Evolutionary conservation across 1,284 basidiomycete species (phyloP).

Genomic region (Pseudozyma pruni): DNA sequence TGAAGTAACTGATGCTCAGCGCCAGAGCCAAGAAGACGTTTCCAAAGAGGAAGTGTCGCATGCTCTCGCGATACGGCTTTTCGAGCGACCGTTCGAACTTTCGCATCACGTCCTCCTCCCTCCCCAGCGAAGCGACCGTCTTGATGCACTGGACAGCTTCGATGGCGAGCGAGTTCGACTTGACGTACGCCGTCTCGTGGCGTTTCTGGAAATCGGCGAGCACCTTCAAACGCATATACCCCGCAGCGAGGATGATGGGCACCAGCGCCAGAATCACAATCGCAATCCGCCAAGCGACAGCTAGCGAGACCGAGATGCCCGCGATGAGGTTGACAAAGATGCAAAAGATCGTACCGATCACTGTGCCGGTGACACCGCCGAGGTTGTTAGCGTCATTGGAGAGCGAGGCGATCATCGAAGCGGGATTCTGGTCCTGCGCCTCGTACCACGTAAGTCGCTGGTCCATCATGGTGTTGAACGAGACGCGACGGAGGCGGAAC

Average conservation of each 20-base stretch:
- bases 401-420: slow-evolving; percentile 53
- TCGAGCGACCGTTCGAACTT: slow-evolving; percentile 46
- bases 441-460: slow-evolving; percentile 55
- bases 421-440: slow-evolving; percentile 33
- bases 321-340: slow-evolving; percentile 59
- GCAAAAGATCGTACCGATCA: slow-evolving; percentile 61
- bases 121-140: slow-evolving; percentile 51
- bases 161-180: slow-evolving; percentile 56
- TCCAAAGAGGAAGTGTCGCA: slow-evolving; percentile 53
- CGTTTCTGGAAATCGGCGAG: slow-evolving; percentile 59
- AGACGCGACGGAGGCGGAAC: slow-evolving; percentile 47
- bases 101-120: slow-evolving; percentile 56
- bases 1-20: slow-evolving; percentile 61
- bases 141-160: slow-evolving; percentile 57
- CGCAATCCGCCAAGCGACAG: slow-evolving; percentile 58
- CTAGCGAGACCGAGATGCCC: slow-evolving; percentile 50
- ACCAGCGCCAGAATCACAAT: slow-evolving; percentile 57
- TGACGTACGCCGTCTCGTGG: slow-evolving; percentile 58
- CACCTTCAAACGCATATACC: slow-evolving; percentile 58
- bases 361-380: slow-evolving; percentile 54
- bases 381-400: slow-evolving; percentile 56
- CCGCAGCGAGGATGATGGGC: slow-evolving; percentile 54
- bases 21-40: slow-evolving; percentile 56
- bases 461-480: slow-evolving; percentile 50
- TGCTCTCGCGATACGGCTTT: slow-evolving; percentile 51